Evolutionary conservation across 1,139 yeast genomes (phyloP).

Genomic region (Tardiomyces blankii): DNA sequence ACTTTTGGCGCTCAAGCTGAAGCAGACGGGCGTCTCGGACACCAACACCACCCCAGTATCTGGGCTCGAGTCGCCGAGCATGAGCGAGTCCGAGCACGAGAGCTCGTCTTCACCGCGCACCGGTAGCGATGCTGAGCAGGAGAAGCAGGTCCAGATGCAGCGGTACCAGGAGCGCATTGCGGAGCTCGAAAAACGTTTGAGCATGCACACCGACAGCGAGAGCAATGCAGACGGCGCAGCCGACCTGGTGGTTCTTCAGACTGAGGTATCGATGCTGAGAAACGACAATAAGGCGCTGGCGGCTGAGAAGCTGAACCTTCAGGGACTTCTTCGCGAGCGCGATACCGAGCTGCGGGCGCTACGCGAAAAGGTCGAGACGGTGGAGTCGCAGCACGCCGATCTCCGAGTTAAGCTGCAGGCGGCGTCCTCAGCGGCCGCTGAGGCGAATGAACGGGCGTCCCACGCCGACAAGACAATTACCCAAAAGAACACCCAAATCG

Average conservation of each 20-base stretch:
- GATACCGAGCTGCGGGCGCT: not conserved
- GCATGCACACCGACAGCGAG: not conserved
- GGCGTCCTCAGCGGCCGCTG: no score
- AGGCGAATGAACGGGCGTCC: no score
- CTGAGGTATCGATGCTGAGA: not conserved
- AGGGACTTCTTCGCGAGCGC: no score
- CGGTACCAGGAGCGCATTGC: not conserved
- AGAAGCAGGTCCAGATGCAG: not conserved
- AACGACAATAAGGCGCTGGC: not conserved
- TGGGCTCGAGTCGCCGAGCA: not conserved
- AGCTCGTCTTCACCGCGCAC: not conserved
- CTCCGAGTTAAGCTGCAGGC: no score
- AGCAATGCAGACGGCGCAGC: not conserved
- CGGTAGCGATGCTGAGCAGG: not conserved
- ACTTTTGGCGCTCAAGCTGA: slow-evolving; percentile 8
- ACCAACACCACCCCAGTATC: not conserved
- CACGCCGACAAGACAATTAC: not conserved
- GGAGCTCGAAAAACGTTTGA: not conserved
- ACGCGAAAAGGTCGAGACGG: not conserved
- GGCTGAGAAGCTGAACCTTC: not conserved
- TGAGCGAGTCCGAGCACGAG: not conserved
- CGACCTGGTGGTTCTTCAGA: not conserved
- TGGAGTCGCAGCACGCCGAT: slow-evolving; percentile 3
- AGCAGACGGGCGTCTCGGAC: slow-evolving; percentile 1
- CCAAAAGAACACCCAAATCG: slow-evolving; percentile 10